Evolutionary conservation across 495 filamentous ascomycete species (phyloP).

Genomic region (Podospora conica): DNA sequence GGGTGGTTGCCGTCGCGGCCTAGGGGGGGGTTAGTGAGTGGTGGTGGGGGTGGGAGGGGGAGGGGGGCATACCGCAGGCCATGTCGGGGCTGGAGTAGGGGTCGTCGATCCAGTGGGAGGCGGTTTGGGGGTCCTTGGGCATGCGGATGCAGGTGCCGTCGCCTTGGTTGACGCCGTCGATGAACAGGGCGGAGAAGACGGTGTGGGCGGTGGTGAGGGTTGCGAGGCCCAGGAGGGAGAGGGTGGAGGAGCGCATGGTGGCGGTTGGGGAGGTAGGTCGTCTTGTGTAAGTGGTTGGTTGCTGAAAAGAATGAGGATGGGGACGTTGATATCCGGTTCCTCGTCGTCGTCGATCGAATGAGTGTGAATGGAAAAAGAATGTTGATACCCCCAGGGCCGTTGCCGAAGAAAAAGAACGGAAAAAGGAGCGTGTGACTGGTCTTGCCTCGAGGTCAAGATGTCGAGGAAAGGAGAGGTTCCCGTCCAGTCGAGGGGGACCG

Average conservation of each 20-base stretch:
- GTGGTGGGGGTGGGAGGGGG: background rate
- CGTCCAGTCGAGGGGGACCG: background rate
- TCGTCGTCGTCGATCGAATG: background rate
- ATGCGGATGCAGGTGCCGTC: slow-evolving; percentile 66
- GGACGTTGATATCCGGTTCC: background rate
- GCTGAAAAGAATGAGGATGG: background rate
- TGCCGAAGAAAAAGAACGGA: background rate
- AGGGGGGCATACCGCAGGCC: slow-evolving; percentile 55
- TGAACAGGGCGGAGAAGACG: slow-evolving; percentile 57
- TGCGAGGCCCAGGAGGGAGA: slow-evolving; percentile 26
- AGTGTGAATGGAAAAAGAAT: background rate
- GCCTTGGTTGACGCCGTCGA: slow-evolving; percentile 60
- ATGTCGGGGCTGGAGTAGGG: slow-evolving; percentile 51
- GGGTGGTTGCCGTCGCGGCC: slow-evolving; percentile 50
- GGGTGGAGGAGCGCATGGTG: slow-evolving; percentile 23
- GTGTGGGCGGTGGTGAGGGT: slow-evolving; percentile 51
- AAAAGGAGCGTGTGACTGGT: background rate
- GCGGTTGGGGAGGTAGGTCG: background rate
- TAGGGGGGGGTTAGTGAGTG: slow-evolving; percentile 21
- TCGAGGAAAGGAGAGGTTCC: background rate
- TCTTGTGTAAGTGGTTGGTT: background rate
- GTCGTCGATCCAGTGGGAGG: slow-evolving; percentile 49
- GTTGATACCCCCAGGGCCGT: background rate
- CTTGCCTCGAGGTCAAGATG: background rate
- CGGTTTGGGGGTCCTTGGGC: slow-evolving; percentile 41